Base-by-base conservation (phyloP, 495 filamentous ascomycete species). In the Aspergillus hancockii region DNA sequence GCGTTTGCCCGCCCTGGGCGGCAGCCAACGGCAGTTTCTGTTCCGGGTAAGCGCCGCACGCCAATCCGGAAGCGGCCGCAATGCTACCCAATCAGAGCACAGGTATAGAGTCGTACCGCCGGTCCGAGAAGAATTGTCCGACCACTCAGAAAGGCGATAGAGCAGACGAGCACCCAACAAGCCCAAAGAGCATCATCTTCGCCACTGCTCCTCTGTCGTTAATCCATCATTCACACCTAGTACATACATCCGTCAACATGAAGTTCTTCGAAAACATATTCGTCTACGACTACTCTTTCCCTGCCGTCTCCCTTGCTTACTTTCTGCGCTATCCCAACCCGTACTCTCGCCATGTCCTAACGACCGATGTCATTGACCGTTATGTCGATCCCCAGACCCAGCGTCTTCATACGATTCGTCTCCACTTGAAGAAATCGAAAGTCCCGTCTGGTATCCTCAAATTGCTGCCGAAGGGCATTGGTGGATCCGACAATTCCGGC, bases 271-370 rank as follows among this genome's bases (percentile, higher is more conserved):
- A 93, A 69, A 90, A 86, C 71, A 83, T 83, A 71, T 94, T 90
- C 74, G 87, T 84, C 74, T 98, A 98, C 79, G 86, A 90, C 73
- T 96, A 97, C 74, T 87, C 90, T 64, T 95, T 94, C 74, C 88
- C 92, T 59, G 85, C 88, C 61, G 94, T 99, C 41, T 93, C 92
- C 9, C 88, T 99, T 61, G 94, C 94, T 76, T 99, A 97, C 83
- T 98, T 97, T 81, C 90, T 99, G 52, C 93, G 94, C 40, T 99
- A 99, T 74, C 95, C 94, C 16, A 99, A 99, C 72, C 94, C 94
- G 12, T 97, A 97, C 75, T 88, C 90, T 59, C 90, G 83, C 63
- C 94, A 99, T 81, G 94, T 99, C 58, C 84, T 97, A 61, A 95
- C 90, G 40, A 96, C 93, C 73, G 94, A 99, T 78, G 94, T 94